Evolutionary conservation across 1,139 yeast species (phyloP), one percentile per base, ranked within the genome.

Genomic region (Pichia sp.): DNA sequence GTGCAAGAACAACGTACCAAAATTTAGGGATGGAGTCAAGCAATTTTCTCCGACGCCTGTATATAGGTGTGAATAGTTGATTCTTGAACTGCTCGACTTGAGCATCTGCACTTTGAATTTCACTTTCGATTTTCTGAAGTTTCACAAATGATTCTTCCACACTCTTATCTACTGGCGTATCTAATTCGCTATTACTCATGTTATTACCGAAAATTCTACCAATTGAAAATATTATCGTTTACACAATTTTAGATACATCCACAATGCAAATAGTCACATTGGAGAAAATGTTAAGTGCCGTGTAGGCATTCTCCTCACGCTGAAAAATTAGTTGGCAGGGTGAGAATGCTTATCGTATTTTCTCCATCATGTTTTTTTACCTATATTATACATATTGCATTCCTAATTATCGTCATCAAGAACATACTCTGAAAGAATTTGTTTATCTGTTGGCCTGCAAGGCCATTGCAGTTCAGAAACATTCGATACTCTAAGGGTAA

Each of bases 1-100:
- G 88, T 0, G 90, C 87, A 23, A 87, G 70, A 0, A 85, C 89
- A 55, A 85, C 79, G 67, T 84, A 85, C 95, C 95, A 87, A 66
- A 87, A 85, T 59, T 80, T 81, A 1, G 88, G 87, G 48, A 87
- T 79, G 4, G 72, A 65, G 8, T 62, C 56, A 29, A 82, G 71
- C 30, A 77, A 71, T 8, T 63, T 65, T 48, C 85, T 73, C 63
- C 95, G 72, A 53, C 75, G 69, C 8, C 63, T 67, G 65, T 79
- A 85, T 15, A 84, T 73, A 29, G 76, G 73, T 57, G 77, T 78
- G 10, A 86, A 77, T 45, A 75, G 71, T 53, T 72, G 71, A 51
- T 84, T 70, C 54, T 87, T 74, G 42, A 67, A 70, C 42, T 69
- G 59, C 59, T 76, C 89, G 15, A 80, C 79, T 44, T 82, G 80